These are phyloP conservation scores for Hypoxylon sp. DNA, from an alignment of 2,329 filamentous ascomycete species.

Conservation along the genomic window DNA sequence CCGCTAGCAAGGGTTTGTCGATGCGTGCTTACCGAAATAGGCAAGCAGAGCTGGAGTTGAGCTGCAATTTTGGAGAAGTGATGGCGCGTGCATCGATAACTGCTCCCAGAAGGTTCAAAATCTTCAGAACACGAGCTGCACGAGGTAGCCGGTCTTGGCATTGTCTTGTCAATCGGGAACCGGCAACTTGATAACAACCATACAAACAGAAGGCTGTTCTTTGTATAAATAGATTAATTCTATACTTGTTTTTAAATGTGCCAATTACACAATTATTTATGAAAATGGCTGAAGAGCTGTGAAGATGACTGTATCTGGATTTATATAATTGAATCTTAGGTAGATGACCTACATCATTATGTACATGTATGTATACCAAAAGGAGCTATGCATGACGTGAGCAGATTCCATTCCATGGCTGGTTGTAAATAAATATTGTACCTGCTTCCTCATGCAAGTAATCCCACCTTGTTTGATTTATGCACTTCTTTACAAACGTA, in stretches of 20 bases:
- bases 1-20: not conserved
- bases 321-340: not conserved
- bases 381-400: slow-evolving; percentile 17
- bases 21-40: slow-evolving; percentile 15
- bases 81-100: slow-evolving; percentile 17
- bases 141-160: slow-evolving; percentile 27
- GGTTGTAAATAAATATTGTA: slow-evolving; percentile 30
- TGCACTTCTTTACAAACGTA: not conserved
- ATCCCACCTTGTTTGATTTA: slow-evolving; percentile 10
- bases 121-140: slow-evolving; percentile 38
- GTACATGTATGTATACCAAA: not conserved
- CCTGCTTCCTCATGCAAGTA: slow-evolving; percentile 37
- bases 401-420: slow-evolving; percentile 25
- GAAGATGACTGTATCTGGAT: not conserved
- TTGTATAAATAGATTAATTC: slow-evolving; percentile 9
- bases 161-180: slow-evolving; percentile 32
- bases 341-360: not conserved
- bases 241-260: not conserved
- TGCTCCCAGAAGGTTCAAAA: slow-evolving; percentile 30
- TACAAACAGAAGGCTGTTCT: not conserved
- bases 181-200: slow-evolving; percentile 20
- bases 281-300: not conserved
- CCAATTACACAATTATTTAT: not conserved
- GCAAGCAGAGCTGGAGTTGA: not conserved
- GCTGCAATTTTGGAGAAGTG: slow-evolving; percentile 12